Conservation (phyloP, 305 asterid genomes). For the Rubia occidens region DNA sequence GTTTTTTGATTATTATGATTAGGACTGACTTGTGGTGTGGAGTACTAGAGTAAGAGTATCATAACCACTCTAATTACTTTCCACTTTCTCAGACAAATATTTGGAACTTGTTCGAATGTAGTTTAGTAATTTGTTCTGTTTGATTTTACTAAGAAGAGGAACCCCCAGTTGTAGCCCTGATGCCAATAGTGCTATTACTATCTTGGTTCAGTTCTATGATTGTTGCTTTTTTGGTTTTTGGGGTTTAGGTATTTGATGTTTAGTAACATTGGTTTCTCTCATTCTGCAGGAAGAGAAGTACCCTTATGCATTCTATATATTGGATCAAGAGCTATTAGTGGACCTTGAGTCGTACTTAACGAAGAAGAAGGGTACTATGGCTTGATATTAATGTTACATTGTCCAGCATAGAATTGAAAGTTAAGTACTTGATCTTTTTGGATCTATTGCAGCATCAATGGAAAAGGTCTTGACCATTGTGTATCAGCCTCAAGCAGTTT, state of each 20-base stretch:
- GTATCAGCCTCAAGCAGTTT: constrained; percentile 94
- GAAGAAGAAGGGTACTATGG: constrained; percentile 54
- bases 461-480: constrained; percentile 79
- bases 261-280: not conserved
- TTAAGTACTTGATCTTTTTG: not conserved
- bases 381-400: not conserved
- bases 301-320: constrained; percentile 82
- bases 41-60: not conserved
- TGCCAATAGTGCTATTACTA: not conserved
- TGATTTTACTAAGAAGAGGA: not conserved
- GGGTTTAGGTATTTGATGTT: not conserved
- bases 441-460: constrained; percentile 68
- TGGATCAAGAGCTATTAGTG: constrained; percentile 71
- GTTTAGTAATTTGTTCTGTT: not conserved
- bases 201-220: not conserved
- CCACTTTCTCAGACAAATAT: not conserved
- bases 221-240: not conserved
- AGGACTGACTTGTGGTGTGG: not conserved
- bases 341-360: constrained; percentile 68
- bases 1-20: not conserved
- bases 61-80: not conserved
- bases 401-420: not conserved
- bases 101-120: not conserved
- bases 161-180: not conserved
- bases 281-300: constrained; percentile 62